phyloP scores from a whole-genome alignment of 768 basidiomycete genomes.

The Amanita fuliginea region DNA sequence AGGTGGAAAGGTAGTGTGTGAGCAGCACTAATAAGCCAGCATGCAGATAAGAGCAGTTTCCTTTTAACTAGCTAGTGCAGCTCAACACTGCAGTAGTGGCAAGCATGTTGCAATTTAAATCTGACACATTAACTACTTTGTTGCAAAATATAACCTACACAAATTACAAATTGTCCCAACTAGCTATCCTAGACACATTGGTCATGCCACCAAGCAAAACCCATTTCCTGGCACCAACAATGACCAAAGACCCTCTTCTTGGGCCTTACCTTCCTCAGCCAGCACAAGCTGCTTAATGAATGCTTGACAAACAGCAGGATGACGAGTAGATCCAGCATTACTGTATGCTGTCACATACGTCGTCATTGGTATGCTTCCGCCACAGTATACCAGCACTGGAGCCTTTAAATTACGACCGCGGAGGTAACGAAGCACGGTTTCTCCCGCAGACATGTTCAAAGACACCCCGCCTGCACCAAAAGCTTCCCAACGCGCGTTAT shows the following conservation, averaged over 20 bases:
- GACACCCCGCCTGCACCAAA: background rate
- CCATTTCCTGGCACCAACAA: background rate
- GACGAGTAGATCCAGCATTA: conserved; percentile 12
- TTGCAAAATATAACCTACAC: too few relatives aligned
- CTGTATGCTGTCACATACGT: conserved; percentile 13
- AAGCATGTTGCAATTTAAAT: too few relatives aligned
- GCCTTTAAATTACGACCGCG: conserved; percentile 11
- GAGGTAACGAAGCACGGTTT: conserved; percentile 16
- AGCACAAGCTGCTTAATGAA: background rate
- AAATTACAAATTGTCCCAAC: too few relatives aligned
- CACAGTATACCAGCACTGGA: conserved; percentile 16
- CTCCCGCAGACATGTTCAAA: conserved; percentile 16
- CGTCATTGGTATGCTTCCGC: conserved; percentile 11
- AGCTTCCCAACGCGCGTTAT: conserved; percentile 17
- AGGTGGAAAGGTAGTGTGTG: too few relatives aligned
- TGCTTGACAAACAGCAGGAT: background rate
- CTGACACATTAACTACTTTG: too few relatives aligned
- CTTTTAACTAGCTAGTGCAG: too few relatives aligned
- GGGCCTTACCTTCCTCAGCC: background rate
- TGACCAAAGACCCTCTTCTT: background rate
- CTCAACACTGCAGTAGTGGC: too few relatives aligned
- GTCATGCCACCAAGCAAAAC: background rate
- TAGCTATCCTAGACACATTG: background rate
- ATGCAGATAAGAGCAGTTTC: too few relatives aligned
- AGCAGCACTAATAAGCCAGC: too few relatives aligned